Evolutionary conservation across 805 yeast genomes (phyloP).

Genomic region (Myxozyma vanderwaltii): DNA sequence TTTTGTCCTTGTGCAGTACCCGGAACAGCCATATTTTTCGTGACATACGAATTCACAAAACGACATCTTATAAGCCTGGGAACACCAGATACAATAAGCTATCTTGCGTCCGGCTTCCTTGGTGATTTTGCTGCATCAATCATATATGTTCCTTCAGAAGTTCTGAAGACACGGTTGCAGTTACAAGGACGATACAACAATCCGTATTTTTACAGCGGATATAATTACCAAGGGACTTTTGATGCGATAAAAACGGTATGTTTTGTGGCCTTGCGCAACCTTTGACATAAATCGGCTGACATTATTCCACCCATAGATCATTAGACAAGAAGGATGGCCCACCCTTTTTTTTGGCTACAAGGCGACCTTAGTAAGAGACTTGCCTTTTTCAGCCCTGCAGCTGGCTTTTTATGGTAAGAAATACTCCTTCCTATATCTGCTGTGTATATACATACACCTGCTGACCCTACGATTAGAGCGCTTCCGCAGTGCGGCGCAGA

Average conservation of each 20-base stretch:
- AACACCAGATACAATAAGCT: conserved; percentile 76
- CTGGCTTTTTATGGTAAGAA: conserved; percentile 87
- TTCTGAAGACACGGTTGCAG: conserved; percentile 87
- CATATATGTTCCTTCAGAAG: conserved; percentile 94
- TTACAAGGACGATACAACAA: conserved; percentile 87
- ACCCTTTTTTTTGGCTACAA: conserved; percentile 89
- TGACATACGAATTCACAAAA: conserved; percentile 83
- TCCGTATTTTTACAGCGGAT: conserved; percentile 75
- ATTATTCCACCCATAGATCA: conserved; percentile 45
- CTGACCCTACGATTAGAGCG: conserved; percentile 14
- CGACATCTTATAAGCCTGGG: conserved; percentile 64
- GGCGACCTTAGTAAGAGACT: conserved; percentile 87
- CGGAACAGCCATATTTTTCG: conserved; percentile 90
- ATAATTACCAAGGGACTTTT: conserved; percentile 74
- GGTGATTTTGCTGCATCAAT: conserved; percentile 90
- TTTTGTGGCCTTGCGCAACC: not conserved
- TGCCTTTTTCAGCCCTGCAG: conserved; percentile 95
- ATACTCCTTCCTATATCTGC: conserved; percentile 34
- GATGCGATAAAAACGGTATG: conserved; percentile 62
- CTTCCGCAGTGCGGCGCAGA: conserved; percentile 44
- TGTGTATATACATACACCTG: not conserved
- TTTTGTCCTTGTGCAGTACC: conserved; percentile 59
- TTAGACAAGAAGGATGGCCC: conserved; percentile 66
- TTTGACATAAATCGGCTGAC: not conserved
- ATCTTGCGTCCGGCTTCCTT: conserved; percentile 82